These are phyloP conservation scores for Kwoniella europaea DNA, from an alignment of 768 basidiomycete genomes.

Conservation along the genomic window DNA sequence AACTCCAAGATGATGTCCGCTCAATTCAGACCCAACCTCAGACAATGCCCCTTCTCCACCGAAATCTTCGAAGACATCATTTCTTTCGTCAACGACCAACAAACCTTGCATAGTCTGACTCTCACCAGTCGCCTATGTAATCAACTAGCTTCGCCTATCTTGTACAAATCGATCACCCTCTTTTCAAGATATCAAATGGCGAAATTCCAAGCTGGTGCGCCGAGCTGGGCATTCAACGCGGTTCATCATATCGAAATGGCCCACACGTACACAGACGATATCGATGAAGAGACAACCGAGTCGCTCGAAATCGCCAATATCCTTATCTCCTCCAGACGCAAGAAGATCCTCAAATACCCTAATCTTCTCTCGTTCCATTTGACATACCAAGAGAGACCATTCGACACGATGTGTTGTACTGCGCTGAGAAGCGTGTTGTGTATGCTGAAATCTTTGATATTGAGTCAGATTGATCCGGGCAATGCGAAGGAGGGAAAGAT, in stretches of 20 bases:
- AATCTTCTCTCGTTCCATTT: neutral
- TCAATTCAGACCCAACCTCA: no score
- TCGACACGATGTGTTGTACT: neutral
- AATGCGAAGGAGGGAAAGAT: neutral
- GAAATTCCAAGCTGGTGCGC: neutral
- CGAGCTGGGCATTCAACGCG: neutral
- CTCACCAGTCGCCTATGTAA: neutral
- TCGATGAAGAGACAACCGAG: neutral
- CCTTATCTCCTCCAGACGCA: neutral
- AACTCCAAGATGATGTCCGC: no score
- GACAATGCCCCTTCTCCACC: neutral
- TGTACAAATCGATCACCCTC: neutral
- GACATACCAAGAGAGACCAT: neutral
- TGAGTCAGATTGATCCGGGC: no score
- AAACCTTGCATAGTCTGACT: neutral
- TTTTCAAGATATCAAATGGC: neutral
- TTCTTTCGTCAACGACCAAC: neutral
- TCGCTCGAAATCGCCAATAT: neutral
- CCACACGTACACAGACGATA: neutral
- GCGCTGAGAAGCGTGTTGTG: neutral
- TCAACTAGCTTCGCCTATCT: neutral
- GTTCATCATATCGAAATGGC: neutral
- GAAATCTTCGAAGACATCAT: neutral
- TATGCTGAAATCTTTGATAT: no score
- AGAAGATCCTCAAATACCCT: neutral